Evolutionary conservation across 2,329 filamentous ascomycete species (phyloP).

Genomic region (Sporothrix inflata): DNA sequence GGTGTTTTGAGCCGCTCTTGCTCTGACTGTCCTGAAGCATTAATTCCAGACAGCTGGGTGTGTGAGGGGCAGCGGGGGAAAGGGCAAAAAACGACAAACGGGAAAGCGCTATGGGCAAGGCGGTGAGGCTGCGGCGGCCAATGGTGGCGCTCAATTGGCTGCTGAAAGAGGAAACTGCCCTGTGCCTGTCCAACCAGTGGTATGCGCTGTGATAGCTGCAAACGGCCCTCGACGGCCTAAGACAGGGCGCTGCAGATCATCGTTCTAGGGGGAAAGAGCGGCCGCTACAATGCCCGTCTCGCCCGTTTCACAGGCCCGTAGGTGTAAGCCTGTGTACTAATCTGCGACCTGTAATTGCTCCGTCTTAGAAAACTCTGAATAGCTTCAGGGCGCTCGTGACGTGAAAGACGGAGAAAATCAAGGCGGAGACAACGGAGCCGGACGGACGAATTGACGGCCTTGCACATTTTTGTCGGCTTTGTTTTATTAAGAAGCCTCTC

Average conservation of each 20-base stretch:
- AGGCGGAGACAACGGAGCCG: not conserved
- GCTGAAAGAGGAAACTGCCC: not conserved
- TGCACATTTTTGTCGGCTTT: not conserved
- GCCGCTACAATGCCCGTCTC: not conserved
- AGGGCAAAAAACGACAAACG: not conserved
- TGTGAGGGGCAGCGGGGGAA: constrained; percentile 19
- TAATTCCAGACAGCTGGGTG: not conserved
- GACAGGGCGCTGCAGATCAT: not conserved
- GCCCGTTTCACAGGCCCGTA: not conserved
- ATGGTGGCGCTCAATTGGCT: not conserved
- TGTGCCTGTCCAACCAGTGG: not conserved
- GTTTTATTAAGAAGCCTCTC: not conserved
- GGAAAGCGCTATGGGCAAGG: not conserved
- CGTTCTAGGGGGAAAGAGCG: not conserved
- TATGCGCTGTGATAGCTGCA: not conserved
- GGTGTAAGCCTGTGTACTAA: constrained; percentile 15
- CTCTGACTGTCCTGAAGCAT: not conserved
- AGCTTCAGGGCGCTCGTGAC: constrained; percentile 19
- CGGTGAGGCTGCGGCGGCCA: constrained; percentile 12
- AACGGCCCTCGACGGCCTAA: not conserved
- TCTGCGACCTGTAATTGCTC: constrained; percentile 10
- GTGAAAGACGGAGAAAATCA: not conserved
- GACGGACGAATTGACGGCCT: too few relatives aligned
- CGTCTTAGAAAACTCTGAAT: constrained; percentile 28
- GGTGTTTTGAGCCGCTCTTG: constrained; percentile 6